A percentile compares a stretch with the other conserved stretches of the same genome.
These are phyloP conservation scores for Hansenula anomala DNA, from an alignment of 1,139 yeast genomes.

Conservation along the genomic window DNA sequence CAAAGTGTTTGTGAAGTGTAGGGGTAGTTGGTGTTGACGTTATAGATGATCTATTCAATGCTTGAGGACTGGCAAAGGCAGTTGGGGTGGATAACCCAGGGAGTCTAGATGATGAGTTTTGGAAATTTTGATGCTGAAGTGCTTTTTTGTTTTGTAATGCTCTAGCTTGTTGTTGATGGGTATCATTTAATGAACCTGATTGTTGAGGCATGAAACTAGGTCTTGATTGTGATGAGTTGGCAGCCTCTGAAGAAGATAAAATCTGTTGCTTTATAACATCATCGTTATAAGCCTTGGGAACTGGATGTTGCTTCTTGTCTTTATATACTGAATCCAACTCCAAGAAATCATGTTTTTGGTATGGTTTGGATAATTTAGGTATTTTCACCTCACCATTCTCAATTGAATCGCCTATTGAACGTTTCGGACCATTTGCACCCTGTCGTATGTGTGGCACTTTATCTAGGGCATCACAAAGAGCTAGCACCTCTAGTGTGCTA, in stretches of 20 bases:
- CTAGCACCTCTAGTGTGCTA: neutral
- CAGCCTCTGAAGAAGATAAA: neutral
- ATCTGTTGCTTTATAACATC: neutral
- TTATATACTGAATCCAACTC: neutral
- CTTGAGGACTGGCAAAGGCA: neutral
- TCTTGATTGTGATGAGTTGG: neutral
- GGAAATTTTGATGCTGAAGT: neutral
- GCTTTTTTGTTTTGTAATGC: neutral
- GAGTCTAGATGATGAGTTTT: neutral
- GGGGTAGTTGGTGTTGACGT: neutral
- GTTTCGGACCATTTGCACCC: neutral
- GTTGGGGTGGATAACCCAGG: neutral
- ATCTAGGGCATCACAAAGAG: slow-evolving; percentile 1
- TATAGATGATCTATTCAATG: neutral
- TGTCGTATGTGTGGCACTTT: slow-evolving; percentile 1
- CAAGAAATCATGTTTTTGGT: neutral
- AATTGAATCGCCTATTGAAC: too few species aligned
- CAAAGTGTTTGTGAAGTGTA: too few species aligned
- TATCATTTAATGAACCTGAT: too few species aligned
- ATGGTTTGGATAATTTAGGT: neutral
- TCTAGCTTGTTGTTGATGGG: neutral
- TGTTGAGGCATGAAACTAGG: too few species aligned
- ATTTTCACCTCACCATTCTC: too few species aligned
- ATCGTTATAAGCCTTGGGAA: neutral
- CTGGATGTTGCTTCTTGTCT: neutral